Conservation (phyloP, 352 stramenopile species). For the Phytophthora macrochlamydospora region DNA sequence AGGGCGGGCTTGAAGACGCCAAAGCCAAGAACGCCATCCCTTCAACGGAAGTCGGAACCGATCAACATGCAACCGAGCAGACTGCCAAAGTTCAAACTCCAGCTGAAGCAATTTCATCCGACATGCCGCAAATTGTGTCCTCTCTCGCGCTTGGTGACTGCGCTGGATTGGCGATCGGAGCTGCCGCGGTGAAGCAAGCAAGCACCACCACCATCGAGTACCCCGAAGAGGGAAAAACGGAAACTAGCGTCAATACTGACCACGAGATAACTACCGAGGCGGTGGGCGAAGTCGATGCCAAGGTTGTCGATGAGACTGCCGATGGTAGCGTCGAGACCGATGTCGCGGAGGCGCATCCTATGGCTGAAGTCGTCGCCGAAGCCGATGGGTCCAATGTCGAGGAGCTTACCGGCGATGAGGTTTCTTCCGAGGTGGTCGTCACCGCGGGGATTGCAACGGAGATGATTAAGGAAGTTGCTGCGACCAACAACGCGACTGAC, state of each 20-base stretch:
- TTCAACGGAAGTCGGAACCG: background rate
- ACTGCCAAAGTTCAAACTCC: background rate
- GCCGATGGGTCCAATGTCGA: background rate
- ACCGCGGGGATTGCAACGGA: too few relatives aligned
- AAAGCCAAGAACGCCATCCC: background rate
- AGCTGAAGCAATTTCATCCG: background rate
- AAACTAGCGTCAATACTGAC: too few relatives aligned
- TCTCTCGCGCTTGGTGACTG: slow-evolving; percentile 12
- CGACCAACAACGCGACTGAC: too few relatives aligned
- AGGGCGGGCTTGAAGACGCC: too few relatives aligned
- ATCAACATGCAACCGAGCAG: background rate
- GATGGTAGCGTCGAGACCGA: slow-evolving; percentile 12
- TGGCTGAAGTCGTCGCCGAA: background rate
- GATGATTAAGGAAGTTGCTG: too few relatives aligned
- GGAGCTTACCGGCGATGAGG: background rate
- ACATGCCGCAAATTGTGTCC: slow-evolving; percentile 21
- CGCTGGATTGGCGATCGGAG: background rate
- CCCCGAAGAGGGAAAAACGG: too few relatives aligned
- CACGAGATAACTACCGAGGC: too few relatives aligned
- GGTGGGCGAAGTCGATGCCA: background rate
- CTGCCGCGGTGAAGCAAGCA: background rate
- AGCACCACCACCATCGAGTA: background rate
- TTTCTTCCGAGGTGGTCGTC: background rate
- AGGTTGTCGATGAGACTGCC: background rate
- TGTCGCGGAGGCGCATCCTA: slow-evolving; percentile 9